phyloP scores from a whole-genome alignment of 768 basidiomycete species.

The Lentinula sp. region DNA sequence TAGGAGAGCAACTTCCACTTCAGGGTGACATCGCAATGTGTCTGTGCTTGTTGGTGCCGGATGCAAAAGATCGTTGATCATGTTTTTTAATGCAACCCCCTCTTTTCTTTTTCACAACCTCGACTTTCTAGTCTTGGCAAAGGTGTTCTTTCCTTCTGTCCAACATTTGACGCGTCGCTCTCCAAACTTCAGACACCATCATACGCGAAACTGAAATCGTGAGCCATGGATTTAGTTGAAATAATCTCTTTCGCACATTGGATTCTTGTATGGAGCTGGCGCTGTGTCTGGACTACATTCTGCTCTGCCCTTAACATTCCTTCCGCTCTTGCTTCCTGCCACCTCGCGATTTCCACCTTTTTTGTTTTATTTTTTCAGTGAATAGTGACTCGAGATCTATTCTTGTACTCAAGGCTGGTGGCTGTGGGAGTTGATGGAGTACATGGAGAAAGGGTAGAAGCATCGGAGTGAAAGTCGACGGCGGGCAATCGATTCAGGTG shows the following conservation, averaged over 20 bases:
- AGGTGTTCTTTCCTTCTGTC: too few species aligned
- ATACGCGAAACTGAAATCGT: not conserved
- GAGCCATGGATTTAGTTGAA: not conserved
- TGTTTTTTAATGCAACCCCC: too few species aligned
- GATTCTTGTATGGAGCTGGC: not conserved
- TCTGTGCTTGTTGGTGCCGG: too few species aligned
- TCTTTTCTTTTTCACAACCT: too few species aligned
- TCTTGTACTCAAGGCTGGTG: not conserved
- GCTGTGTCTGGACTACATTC: not conserved
- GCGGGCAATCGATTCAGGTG: too few species aligned
- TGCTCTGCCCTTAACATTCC: not conserved
- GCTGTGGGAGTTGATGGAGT: not conserved
- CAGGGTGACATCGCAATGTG: too few species aligned
- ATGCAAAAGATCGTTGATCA: too few species aligned
- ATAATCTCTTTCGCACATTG: not conserved
- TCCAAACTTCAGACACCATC: too few species aligned
- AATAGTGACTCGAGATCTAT: not conserved
- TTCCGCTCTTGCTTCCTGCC: not conserved
- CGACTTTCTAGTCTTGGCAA: too few species aligned
- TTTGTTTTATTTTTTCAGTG: not conserved
- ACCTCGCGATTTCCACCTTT: not conserved
- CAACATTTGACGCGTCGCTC: too few species aligned
- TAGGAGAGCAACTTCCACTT: too few species aligned
- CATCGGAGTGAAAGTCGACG: too few species aligned
- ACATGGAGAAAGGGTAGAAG: not conserved